Evolutionary conservation across 306 rosid genomes (phyloP).

Genomic region (Trifolium dubium): DNA sequence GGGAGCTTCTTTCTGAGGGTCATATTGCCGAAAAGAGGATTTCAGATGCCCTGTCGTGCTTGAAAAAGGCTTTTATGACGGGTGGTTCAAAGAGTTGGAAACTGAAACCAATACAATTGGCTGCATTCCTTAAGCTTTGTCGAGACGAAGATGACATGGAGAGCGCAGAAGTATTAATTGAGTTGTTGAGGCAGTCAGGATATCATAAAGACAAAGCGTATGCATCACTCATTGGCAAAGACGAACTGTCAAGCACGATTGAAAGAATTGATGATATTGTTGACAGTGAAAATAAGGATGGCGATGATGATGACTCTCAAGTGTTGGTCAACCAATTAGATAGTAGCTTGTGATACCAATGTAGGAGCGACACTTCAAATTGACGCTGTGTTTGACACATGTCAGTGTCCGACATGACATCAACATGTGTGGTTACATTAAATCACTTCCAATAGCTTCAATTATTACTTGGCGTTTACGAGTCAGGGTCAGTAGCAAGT

Average conservation of each 20-base stretch:
- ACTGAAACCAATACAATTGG: slow-evolving; percentile 62
- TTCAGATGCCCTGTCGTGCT: slow-evolving; percentile 68
- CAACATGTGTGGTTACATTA: neutral
- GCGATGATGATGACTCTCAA: slow-evolving; percentile 60
- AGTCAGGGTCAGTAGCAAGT: no score
- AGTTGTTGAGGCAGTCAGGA: slow-evolving; percentile 62
- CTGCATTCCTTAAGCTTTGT: slow-evolving; percentile 63
- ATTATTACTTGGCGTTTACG: no score
- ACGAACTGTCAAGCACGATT: slow-evolving; percentile 36
- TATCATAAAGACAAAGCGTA: slow-evolving; percentile 50
- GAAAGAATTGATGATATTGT: slow-evolving; percentile 34
- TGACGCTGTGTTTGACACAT: neutral
- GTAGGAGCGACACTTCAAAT: neutral
- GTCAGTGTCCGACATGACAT: neutral
- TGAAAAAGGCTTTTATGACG: slow-evolving; percentile 71
- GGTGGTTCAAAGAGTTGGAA: slow-evolving; percentile 73
- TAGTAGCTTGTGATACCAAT: slow-evolving; percentile 46
- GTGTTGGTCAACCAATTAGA: slow-evolving; percentile 58
- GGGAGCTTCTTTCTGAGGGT: slow-evolving; percentile 86
- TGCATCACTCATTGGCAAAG: slow-evolving; percentile 59
- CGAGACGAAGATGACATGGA: slow-evolving; percentile 55
- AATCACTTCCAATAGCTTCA: neutral
- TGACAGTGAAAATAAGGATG: slow-evolving; percentile 42
- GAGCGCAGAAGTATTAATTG: slow-evolving; percentile 60
- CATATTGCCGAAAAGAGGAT: slow-evolving; percentile 58